These are phyloP conservation scores for Xylaria sp. DNA, from an alignment of 2,329 filamentous ascomycete species.

Conservation along the genomic window DNA sequence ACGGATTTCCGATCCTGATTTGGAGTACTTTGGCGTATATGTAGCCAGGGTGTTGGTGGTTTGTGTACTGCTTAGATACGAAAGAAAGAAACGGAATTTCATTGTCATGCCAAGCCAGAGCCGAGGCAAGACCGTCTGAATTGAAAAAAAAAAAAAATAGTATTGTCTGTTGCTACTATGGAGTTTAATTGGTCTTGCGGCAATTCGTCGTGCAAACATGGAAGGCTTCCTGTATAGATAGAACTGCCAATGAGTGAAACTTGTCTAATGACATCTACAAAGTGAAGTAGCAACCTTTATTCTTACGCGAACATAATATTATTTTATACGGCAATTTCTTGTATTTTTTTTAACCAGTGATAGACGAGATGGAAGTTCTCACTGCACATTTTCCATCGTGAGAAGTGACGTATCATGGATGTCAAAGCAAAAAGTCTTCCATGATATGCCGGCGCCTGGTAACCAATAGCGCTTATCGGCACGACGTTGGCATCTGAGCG, in stretches of 20 bases:
- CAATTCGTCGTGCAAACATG: background rate
- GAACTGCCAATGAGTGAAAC: background rate
- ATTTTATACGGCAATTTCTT: background rate
- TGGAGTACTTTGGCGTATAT: background rate
- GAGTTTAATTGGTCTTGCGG: background rate
- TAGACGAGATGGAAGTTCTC: background rate
- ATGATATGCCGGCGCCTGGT: background rate
- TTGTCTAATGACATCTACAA: background rate
- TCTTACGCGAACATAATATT: background rate
- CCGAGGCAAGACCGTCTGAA: background rate
- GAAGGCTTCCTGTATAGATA: background rate
- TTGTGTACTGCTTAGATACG: background rate
- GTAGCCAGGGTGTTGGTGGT: background rate
- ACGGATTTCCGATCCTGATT: background rate
- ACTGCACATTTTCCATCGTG: too few species aligned
- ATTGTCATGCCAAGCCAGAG: background rate
- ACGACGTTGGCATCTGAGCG: background rate
- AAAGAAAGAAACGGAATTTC: background rate
- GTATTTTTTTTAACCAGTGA: too few species aligned
- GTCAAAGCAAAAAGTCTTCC: too few species aligned
- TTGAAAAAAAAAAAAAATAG: background rate
- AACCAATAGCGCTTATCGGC: slow-evolving; percentile 6
- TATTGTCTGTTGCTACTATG: background rate
- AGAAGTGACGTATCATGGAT: too few species aligned
- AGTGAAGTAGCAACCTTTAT: background rate